Percentiles rank a stretch among this genome's conserved stretches.
These are phyloP conservation scores for Dicorynia guianensis DNA, from an alignment of 306 rosid species.

Conservation along the genomic window DNA sequence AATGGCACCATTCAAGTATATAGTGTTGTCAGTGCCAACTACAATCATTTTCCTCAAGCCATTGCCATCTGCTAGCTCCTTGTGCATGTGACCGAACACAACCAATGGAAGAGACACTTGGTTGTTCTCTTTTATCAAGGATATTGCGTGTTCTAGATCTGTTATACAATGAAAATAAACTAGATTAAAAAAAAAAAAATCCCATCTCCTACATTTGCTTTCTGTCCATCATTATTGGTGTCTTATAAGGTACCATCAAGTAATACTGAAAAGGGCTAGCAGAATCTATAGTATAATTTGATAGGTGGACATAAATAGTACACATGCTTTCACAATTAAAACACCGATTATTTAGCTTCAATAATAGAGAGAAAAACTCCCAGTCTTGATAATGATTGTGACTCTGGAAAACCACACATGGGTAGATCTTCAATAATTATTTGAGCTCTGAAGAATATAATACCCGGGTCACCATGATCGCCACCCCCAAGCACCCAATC, in stretches of 20 bases:
- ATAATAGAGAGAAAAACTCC: neutral
- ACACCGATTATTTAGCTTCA: slow-evolving; percentile 11
- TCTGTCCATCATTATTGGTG: slow-evolving; percentile 20
- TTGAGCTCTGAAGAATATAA: neutral
- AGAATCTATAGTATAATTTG: slow-evolving; percentile 23
- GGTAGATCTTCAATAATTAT: slow-evolving; percentile 25
- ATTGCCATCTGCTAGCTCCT: slow-evolving; percentile 70
- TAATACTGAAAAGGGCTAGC: slow-evolving; percentile 33
- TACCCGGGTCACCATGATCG: slow-evolving; percentile 94
- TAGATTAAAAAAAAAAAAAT: slow-evolving; percentile 28
- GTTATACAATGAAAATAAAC: slow-evolving; percentile 31
- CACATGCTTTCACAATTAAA: slow-evolving; percentile 28
- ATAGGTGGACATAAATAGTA: neutral
- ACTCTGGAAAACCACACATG: slow-evolving; percentile 29
- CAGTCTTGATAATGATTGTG: slow-evolving; percentile 19
- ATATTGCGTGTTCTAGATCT: slow-evolving; percentile 72
- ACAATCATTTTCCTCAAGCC: slow-evolving; percentile 85
- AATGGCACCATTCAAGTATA: slow-evolving; percentile 86
- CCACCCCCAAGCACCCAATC: slow-evolving; percentile 83
- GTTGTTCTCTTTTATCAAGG: slow-evolving; percentile 63
- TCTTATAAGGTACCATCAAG: slow-evolving; percentile 30
- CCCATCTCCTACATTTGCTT: slow-evolving; percentile 32
- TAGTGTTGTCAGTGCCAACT: slow-evolving; percentile 61
- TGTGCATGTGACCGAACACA: slow-evolving; percentile 93
- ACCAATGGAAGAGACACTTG: slow-evolving; percentile 60